Conservation (phyloP, 2,329 filamentous ascomycete genomes). For the Neonectria hederae region DNA sequence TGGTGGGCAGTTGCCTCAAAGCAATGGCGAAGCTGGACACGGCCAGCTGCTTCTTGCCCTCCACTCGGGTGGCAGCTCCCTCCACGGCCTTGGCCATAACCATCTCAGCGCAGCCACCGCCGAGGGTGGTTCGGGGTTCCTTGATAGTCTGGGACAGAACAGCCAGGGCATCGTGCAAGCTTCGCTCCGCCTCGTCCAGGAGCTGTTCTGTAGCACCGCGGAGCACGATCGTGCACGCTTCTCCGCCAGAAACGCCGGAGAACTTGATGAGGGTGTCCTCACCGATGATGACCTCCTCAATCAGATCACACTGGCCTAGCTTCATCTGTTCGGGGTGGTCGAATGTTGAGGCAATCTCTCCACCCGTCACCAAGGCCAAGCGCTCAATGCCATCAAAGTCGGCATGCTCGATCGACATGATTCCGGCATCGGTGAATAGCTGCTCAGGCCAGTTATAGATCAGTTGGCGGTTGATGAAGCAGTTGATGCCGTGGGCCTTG, state of each 20-base stretch:
- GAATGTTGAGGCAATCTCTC: conserved; percentile 97
- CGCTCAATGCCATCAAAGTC: conserved; percentile 99
- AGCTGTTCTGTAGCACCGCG: conserved; percentile 97
- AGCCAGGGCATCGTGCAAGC: conserved; percentile 93
- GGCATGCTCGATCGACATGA: conserved; percentile 98
- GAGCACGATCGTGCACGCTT: conserved; percentile 96
- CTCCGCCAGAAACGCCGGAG: conserved; percentile 91
- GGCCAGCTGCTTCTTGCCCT: conserved; percentile 95
- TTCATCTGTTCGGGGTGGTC: conserved; percentile 98
- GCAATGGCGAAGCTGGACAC: conserved; percentile 90
- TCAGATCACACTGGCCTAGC: conserved; percentile 92
- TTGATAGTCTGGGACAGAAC: conserved; percentile 96
- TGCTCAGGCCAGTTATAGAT: conserved; percentile 99
- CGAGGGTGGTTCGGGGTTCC: conserved; percentile 92
- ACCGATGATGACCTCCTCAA: conserved; percentile 98
- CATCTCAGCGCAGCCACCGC: conserved; percentile 98
- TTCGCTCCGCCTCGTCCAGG: conserved; percentile 95
- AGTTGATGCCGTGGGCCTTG: conserved; percentile 99
- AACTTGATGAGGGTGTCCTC: conserved; percentile 98
- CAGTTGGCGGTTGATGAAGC: conserved; percentile 98
- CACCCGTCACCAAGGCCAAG: conserved; percentile 92
- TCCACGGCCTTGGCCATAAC: conserved; percentile 98
- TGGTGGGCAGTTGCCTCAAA: conserved; percentile 92
- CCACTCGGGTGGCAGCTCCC: conserved; percentile 89
- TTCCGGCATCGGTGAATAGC: conserved; percentile 96